Evolutionary conservation across 768 basidiomycete genomes (phyloP), one percentile per base, ranked within the genome.

Genomic region (Leccinum sublutescens): DNA sequence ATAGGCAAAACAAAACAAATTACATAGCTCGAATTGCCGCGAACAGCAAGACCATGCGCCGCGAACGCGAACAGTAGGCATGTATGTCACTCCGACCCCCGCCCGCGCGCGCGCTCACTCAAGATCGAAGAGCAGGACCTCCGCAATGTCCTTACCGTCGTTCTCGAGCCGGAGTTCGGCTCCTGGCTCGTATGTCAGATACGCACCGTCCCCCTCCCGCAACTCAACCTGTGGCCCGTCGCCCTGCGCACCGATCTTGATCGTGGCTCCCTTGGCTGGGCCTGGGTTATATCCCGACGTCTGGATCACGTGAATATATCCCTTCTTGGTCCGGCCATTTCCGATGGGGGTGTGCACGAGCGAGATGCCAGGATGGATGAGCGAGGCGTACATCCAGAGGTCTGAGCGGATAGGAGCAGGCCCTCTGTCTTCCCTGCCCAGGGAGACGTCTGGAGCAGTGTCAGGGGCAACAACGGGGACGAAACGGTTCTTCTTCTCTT

Each of bases 141-240:
- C 94, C 0, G 86, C 89, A 12, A 79, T 78, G 25, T 70, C 74
- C 55, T 84, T 82, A 0, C 92, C 91, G 4, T 80, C 77, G 64
- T 93, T 95, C 71, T 82, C 80, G 2, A 87, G 77, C 33, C 74
- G 66, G 45, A 82, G 61, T 25, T 72, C 65, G 0, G 64, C 61
- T 1, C 63, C 63, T 25, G 62, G 72, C 2, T 76, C 82, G 1
- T 82, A 79, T 50, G 74, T 65, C 49, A 96, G 71, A 72, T 94
- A 98, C 12, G 87, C 86, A 0, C 93, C 94, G 67, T 98, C 95
- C 0, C 95, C 95, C 66, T 98, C 95, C 33, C 82, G 82, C 55
- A 96, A 72, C 40, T 81, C 84, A 4, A 85, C 58, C 58, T 82
- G 74, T 11, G 76, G 76, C 0, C 70, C 71, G 17, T 73, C 77